Conservation (phyloP, 352 stramenopile genomes). For the Blastocystis sp. region DNA sequence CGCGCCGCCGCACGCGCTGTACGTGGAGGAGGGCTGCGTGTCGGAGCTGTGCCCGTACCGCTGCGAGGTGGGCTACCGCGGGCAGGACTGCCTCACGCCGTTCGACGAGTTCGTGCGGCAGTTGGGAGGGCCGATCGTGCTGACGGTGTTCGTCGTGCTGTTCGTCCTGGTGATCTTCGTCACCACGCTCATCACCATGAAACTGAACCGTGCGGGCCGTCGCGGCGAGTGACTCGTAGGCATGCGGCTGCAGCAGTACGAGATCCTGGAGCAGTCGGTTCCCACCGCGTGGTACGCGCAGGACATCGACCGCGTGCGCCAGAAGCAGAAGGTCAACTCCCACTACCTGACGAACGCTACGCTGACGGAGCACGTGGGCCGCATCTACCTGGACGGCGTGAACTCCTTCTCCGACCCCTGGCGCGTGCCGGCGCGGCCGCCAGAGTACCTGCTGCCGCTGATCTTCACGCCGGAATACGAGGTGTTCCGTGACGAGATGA, state of each 20-base stretch:
- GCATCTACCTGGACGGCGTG: conserved; percentile 11
- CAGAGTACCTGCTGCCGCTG: conserved; percentile 32
- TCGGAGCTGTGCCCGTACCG: not conserved
- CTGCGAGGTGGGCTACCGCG: conserved; percentile 1
- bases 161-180: not conserved
- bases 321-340: conserved; percentile 54
- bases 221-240: not conserved
- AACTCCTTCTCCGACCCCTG: conserved; percentile 39
- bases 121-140: conserved; percentile 6
- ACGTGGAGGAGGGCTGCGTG: not conserved
- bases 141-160: not conserved
- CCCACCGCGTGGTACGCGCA: conserved; percentile 42
- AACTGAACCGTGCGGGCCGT: not conserved
- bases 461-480: conserved; percentile 55
- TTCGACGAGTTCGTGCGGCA: conserved; percentile 51
- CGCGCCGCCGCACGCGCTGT: not conserved
- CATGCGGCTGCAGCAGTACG: conserved; percentile 32
- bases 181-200: conserved; percentile 1
- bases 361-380: conserved; percentile 29
- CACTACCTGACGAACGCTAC: conserved; percentile 39
- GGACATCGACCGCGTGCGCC: conserved; percentile 43
- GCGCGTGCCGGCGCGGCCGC: not conserved
- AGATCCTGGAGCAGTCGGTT: conserved; percentile 38
- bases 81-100: conserved; percentile 39
- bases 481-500: conserved; percentile 46